phyloP scores from a whole-genome alignment of 2,329 filamentous ascomycete species.

The Pseudocercospora cruenta region DNA sequence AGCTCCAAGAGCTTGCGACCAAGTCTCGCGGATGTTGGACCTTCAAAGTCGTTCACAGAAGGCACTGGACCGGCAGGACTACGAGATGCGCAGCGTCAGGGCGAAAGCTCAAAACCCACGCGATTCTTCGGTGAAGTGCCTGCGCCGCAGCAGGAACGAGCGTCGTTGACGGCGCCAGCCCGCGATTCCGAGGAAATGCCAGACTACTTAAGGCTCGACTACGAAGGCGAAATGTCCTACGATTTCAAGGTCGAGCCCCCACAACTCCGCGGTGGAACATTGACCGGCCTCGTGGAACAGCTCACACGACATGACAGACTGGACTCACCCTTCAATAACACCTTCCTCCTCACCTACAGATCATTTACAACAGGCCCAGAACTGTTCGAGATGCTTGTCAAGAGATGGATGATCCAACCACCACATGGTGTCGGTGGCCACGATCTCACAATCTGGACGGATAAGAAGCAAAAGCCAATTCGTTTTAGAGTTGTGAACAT shows the following conservation, averaged over 20 bases:
- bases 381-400: slow-evolving; percentile 88
- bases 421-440: slow-evolving; percentile 74
- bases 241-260: slow-evolving; percentile 78
- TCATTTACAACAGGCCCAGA: slow-evolving; percentile 92
- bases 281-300: slow-evolving; percentile 89
- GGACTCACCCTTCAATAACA: slow-evolving; percentile 95
- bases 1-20: slow-evolving; percentile 50
- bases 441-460: slow-evolving; percentile 86
- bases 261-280: slow-evolving; percentile 82
- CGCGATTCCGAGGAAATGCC: slow-evolving; percentile 73
- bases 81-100: slow-evolving; percentile 30
- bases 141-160: slow-evolving; percentile 38
- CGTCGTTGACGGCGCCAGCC: slow-evolving; percentile 38
- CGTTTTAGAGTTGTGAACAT: slow-evolving; percentile 97
- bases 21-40: slow-evolving; percentile 56
- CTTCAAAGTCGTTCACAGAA: slow-evolving; percentile 70
- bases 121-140: slow-evolving; percentile 58
- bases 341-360: slow-evolving; percentile 93
- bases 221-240: slow-evolving; percentile 87
- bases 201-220: slow-evolving; percentile 81
- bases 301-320: slow-evolving; percentile 94
- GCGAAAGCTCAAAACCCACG: slow-evolving; percentile 53
- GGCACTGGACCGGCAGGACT: slow-evolving; percentile 44
- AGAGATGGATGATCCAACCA: slow-evolving; percentile 89
- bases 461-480: slow-evolving; percentile 94